Evolutionary conservation across 2,329 filamentous ascomycete species (phyloP), one percentile per base, ranked within the genome.

Genomic region (Trichoderma breve): DNA sequence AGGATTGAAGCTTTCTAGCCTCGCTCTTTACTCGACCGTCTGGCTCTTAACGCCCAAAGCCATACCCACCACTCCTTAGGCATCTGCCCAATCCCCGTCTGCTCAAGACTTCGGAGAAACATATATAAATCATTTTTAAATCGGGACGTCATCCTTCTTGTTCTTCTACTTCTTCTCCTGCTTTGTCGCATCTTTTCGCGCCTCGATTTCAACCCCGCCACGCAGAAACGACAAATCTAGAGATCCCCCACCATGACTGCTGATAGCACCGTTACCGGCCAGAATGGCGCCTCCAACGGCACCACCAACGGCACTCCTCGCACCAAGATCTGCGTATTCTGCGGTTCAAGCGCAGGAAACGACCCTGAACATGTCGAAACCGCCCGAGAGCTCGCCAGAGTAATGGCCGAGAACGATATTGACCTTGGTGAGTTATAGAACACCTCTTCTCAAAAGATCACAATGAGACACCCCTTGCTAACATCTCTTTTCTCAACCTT

Each of bases 321-420:
- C 74, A 84, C 92, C 73, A 93, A 93, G 75, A 92, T 98, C 80
- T 97, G 94, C 81, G 95, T 98, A 76, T 98, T 97, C 88, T 98
- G 96, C 84, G 96, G 95, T 79, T 90, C 96, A 67, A 91, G 89
- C 9, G 81, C 87, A 18, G 96, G 96, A 64, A 90, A 86, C 66
- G 91, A 89, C 74, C 90, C 93, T 15, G 87, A 86, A 5, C 93
- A 98, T 82, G 83, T 97, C 77, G 90, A 91, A 80, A 91, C 94
- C 8, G 96, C 96, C 3, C 91, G 91, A 51, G 83, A 89, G 34
- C 90, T 98, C 15, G 95, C 92, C 70, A 84, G 85, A 39, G 86
- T 87, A 75, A 92, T 98, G 83, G 92, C 94, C 79, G 86, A 88
- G 65, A 88, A 92, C 78, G 90, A 93, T 80, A 94, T 97, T 77